Evolutionary conservation across 805 yeast species (phyloP).

Genomic region (Barnettozyma botsteinii): DNA sequence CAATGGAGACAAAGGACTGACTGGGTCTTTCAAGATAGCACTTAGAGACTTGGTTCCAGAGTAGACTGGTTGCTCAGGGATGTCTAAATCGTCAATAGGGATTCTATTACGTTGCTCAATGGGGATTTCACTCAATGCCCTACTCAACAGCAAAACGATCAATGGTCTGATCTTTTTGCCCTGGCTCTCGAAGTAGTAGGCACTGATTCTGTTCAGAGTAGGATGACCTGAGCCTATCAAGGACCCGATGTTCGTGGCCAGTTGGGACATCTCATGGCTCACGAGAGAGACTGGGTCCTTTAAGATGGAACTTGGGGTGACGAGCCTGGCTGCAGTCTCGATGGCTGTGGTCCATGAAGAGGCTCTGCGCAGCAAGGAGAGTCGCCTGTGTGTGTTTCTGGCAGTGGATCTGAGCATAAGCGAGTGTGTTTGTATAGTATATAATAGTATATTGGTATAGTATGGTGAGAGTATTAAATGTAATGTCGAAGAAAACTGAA

Average conservation of each 20-base stretch:
- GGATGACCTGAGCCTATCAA: constrained; percentile 94
- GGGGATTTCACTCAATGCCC: constrained; percentile 77
- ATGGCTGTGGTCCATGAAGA: constrained; percentile 50
- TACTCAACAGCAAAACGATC: constrained; percentile 75
- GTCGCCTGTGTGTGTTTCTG: not conserved
- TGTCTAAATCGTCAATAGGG: constrained; percentile 57
- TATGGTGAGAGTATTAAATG: no score
- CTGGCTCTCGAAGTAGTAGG: constrained; percentile 92
- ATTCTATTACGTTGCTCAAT: constrained; percentile 57
- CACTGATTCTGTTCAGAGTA: constrained; percentile 82
- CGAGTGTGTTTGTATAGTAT: not conserved
- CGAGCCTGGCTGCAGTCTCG: constrained; percentile 67
- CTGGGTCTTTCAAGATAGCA: constrained; percentile 42
- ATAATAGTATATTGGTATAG: no score
- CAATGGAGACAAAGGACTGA: constrained; percentile 72
- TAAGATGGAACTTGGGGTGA: constrained; percentile 53
- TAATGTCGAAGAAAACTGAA: no score
- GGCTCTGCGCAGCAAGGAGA: constrained; percentile 10
- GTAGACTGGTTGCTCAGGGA: constrained; percentile 57
- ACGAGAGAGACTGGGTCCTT: constrained; percentile 88
- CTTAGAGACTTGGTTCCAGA: constrained; percentile 49
- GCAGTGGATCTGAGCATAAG: constrained; percentile 1
- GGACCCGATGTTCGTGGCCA: constrained; percentile 81
- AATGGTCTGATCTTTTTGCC: constrained; percentile 95
- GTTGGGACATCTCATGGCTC: constrained; percentile 83